Percentiles rank a stretch among this genome's conserved stretches.
These are phyloP conservation scores for Populus pruinosa DNA, from an alignment of 345 rosid species.

Conservation along the genomic window DNA sequence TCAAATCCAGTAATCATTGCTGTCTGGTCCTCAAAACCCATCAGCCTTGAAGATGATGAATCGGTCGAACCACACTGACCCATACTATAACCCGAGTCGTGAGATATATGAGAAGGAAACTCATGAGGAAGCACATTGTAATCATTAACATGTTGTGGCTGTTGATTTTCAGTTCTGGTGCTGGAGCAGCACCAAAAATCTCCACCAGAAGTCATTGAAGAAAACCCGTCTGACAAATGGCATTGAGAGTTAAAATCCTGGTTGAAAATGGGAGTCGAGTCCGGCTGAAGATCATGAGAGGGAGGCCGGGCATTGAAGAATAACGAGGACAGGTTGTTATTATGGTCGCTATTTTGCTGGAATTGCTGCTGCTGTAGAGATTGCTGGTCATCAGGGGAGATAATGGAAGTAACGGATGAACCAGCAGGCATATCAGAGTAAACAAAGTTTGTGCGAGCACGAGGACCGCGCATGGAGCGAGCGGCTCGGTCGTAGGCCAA, in stretches of 20 bases:
- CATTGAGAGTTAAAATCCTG: constrained; percentile 4
- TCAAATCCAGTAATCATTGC: constrained; percentile 14
- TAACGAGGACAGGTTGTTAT: constrained; percentile 13
- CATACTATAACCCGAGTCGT: constrained; percentile 8
- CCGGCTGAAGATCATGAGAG: constrained; percentile 3
- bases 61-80: not conserved
- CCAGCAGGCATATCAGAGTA: constrained; percentile 79
- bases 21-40: constrained; percentile 27
- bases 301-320: constrained; percentile 5
- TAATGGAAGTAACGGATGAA: constrained; percentile 68
- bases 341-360: not conserved
- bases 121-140: constrained; percentile 49
- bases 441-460: constrained; percentile 74
- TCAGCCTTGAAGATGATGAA: constrained; percentile 7
- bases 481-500: constrained; percentile 82
- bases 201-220: not conserved
- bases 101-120: constrained; percentile 35
- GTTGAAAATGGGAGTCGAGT: constrained; percentile 21
- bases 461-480: constrained; percentile 70
- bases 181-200: not conserved
- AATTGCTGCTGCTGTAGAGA: not conserved
- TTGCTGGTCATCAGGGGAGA: constrained; percentile 61
- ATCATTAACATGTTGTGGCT: not conserved
- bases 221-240: constrained; percentile 13
- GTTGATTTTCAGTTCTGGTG: not conserved